These are phyloP conservation scores for Hypoxylon fragiforme DNA, from an alignment of 495 filamentous ascomycete genomes.

Conservation along the genomic window DNA sequence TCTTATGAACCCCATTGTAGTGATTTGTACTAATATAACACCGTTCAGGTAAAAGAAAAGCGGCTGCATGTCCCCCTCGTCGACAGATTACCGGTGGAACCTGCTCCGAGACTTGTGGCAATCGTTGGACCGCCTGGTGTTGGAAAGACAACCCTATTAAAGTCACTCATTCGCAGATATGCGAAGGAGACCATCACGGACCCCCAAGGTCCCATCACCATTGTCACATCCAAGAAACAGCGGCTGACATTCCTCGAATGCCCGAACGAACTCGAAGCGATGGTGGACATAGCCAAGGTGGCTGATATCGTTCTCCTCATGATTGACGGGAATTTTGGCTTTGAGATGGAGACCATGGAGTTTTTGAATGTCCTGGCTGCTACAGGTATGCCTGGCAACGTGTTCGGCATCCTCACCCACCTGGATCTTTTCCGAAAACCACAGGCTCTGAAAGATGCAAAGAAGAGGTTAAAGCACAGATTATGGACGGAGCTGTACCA, in stretches of 20 bases:
- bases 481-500: slow-evolving; percentile 97
- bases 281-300: slow-evolving; percentile 95
- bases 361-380: slow-evolving; percentile 88
- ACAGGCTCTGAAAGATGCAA: slow-evolving; percentile 81
- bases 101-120: slow-evolving; percentile 88
- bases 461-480: slow-evolving; percentile 93
- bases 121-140: slow-evolving; percentile 94
- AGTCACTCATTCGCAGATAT: slow-evolving; percentile 91
- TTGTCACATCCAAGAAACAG: slow-evolving; percentile 91
- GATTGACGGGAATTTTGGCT: slow-evolving; percentile 98
- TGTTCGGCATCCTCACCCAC: slow-evolving; percentile 96
- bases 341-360: slow-evolving; percentile 99
- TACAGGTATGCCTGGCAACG: slow-evolving; percentile 96
- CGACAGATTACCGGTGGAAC: slow-evolving; percentile 91
- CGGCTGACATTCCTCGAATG: slow-evolving; percentile 96
- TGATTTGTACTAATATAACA: slow-evolving; percentile 7
- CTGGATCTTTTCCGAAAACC: slow-evolving; percentile 94
- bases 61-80: slow-evolving; percentile 92
- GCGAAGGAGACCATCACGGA: slow-evolving; percentile 91
- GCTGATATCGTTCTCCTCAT: slow-evolving; percentile 95
- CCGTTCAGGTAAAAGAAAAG: slow-evolving; percentile 82
- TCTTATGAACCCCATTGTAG: too few species aligned
- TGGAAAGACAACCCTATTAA: slow-evolving; percentile 65
- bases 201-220: slow-evolving; percentile 87
- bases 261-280: slow-evolving; percentile 88